Conservation (phyloP, 2,329 filamentous ascomycete genomes). For the Neodidymelliopsis sp. region DNA sequence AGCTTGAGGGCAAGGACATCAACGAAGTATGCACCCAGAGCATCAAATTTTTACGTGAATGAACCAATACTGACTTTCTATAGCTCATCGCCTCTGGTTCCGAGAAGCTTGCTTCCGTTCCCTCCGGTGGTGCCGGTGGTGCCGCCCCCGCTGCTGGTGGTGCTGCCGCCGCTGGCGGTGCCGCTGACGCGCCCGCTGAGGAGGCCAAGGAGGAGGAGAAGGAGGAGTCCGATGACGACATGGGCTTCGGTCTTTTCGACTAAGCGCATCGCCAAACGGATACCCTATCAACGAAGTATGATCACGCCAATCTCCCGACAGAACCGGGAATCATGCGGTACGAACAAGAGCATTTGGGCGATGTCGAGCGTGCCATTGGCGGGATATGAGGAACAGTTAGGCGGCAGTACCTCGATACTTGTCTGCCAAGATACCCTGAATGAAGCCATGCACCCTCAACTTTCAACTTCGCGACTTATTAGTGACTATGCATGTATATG, state of each 20-base stretch:
- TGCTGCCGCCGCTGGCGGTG: conserved; percentile 70
- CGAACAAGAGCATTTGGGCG: conserved; percentile 43
- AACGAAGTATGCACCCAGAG: conserved; percentile 73
- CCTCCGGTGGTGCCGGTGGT: conserved; percentile 83
- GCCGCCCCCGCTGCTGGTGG: conserved; percentile 67
- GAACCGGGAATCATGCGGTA: conserved; percentile 44
- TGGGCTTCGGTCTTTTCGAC: conserved; percentile 79
- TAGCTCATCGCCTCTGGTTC: conserved; percentile 92
- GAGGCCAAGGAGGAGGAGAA: conserved; percentile 77
- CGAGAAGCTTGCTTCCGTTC: conserved; percentile 95
- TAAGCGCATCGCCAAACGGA: conserved; percentile 49
- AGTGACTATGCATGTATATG: too few relatives aligned
- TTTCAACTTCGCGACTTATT: not conserved
- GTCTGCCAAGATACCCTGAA: conserved; percentile 44
- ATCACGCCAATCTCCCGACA: conserved; percentile 37
- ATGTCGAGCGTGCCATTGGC: conserved; percentile 46
- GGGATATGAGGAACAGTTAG: conserved; percentile 29
- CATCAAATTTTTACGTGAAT: conserved; percentile 45
- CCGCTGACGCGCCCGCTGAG: conserved; percentile 57
- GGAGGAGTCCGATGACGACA: conserved; percentile 76
- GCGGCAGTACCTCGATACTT: conserved; percentile 27
- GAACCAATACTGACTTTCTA: conserved; percentile 33
- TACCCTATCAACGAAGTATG: conserved; percentile 37
- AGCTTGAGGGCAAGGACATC: conserved; percentile 92
- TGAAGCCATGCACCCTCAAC: conserved; percentile 47